Conservation (phyloP, 2,329 filamentous ascomycete species). For the Stachybotrys chartarum region DNA sequence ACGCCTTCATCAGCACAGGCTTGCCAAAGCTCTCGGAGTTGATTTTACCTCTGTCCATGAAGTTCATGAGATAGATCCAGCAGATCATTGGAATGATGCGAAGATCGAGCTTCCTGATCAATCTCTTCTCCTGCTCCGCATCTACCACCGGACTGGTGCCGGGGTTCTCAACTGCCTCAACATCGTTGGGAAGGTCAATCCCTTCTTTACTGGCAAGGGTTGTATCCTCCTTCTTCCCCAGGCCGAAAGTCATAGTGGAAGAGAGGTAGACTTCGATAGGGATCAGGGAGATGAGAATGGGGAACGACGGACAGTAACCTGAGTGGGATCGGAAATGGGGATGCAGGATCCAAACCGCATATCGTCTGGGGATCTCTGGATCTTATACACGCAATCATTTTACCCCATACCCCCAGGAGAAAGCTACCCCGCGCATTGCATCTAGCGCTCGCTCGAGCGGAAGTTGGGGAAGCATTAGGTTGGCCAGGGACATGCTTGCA, state of each 20-base stretch:
- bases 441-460: neutral
- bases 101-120: constrained; percentile 21
- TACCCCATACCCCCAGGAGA: neutral
- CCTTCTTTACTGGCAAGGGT: neutral
- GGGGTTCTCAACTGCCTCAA: constrained; percentile 10
- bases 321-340: no score
- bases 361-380: neutral
- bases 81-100: constrained; percentile 23
- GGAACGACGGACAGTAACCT: no score
- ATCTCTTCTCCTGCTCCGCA: constrained; percentile 9
- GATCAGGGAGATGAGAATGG: no score
- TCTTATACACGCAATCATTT: constrained; percentile 1
- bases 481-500: neutral
- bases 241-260: neutral
- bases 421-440: neutral
- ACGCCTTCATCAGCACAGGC: neutral
- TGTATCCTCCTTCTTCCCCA: neutral
- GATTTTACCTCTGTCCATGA: constrained; percentile 23
- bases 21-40: neutral
- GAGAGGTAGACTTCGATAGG: neutral
- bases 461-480: neutral
- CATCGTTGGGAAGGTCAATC: neutral
- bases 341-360: neutral
- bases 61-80: constrained; percentile 27
- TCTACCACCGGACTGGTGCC: neutral